phyloP scores from a whole-genome alignment of 306 rosid genomes.

The Cucurbita moschata region DNA sequence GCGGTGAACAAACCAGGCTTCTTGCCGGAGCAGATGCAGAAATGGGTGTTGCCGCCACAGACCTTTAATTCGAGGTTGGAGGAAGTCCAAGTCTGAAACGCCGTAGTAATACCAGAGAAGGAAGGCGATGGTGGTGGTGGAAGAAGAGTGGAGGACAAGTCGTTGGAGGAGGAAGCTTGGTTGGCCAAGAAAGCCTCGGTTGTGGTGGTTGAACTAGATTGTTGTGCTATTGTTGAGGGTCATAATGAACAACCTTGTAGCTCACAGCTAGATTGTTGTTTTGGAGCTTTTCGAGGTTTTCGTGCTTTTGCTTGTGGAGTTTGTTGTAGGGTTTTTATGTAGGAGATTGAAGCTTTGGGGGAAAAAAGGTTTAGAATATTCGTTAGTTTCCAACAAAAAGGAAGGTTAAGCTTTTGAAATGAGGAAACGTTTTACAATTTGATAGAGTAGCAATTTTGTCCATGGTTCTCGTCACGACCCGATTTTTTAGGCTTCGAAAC shows the following conservation, averaged over 20 bases:
- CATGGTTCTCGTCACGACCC: too few species aligned
- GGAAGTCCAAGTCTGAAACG: conserved; percentile 41
- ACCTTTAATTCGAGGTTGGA: conserved; percentile 38
- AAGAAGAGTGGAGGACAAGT: not conserved
- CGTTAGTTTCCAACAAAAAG: not conserved
- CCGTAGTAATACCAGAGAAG: not conserved
- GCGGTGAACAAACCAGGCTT: conserved; percentile 25
- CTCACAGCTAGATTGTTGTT: not conserved
- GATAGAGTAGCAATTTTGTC: too few species aligned
- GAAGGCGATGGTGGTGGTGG: not conserved
- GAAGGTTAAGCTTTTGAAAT: too few species aligned
- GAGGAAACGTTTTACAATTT: too few species aligned
- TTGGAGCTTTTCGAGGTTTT: conserved; percentile 7
- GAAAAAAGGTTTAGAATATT: not conserved
- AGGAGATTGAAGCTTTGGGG: not conserved
- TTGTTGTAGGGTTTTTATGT: conserved; percentile 26
- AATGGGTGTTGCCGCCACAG: conserved; percentile 43
- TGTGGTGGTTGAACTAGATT: not conserved
- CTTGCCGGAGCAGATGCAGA: conserved; percentile 27
- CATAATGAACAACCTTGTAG: not conserved
- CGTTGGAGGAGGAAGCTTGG: conserved; percentile 14
- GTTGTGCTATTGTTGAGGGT: not conserved
- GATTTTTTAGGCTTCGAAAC: too few species aligned
- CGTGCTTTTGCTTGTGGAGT: conserved; percentile 36
- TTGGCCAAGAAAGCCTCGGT: conserved; percentile 20